These are phyloP conservation scores for Orbilia quercus DNA, from an alignment of 2,329 filamentous ascomycete genomes.

Conservation along the genomic window DNA sequence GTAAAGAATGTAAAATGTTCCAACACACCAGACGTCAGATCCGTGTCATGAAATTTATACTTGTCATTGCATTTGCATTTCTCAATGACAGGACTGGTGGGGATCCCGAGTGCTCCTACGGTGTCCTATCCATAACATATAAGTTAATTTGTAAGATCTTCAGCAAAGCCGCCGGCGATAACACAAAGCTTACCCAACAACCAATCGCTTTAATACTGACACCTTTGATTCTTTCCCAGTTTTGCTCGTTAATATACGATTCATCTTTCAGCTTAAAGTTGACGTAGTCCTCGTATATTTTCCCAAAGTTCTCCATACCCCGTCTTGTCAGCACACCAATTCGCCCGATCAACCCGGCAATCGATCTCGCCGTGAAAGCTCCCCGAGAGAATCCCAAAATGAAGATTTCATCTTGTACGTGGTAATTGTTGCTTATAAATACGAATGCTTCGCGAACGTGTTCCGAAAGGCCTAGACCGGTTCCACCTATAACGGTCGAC, in stretches of 20 bases:
- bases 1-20: too few relatives aligned
- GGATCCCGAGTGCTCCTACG: conserved; percentile 66
- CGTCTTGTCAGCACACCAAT: conserved; percentile 69
- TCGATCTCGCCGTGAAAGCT: conserved; percentile 70
- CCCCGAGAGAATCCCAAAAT: conserved; percentile 71
- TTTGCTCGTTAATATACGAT: conserved; percentile 49
- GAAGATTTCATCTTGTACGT: conserved; percentile 70
- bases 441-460: conserved; percentile 73
- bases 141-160: too few relatives aligned
- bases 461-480: conserved; percentile 58
- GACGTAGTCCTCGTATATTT: conserved; percentile 68
- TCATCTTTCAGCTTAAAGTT: conserved; percentile 54
- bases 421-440: conserved; percentile 73
- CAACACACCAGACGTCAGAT: conserved; percentile 66
- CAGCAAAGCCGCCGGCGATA: neutral
- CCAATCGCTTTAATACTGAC: conserved; percentile 67
- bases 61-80: conserved; percentile 56
- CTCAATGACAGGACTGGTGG: conserved; percentile 59
- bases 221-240: conserved; percentile 54
- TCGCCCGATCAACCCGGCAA: conserved; percentile 68
- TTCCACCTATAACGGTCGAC: too few relatives aligned
- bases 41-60: conserved; percentile 66
- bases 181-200: conserved; percentile 64
- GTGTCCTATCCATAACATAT: conserved; percentile 54
- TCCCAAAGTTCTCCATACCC: conserved; percentile 70